Conservation (phyloP, 2,329 filamentous ascomycete genomes). For the Trichoderma aggressivum region DNA sequence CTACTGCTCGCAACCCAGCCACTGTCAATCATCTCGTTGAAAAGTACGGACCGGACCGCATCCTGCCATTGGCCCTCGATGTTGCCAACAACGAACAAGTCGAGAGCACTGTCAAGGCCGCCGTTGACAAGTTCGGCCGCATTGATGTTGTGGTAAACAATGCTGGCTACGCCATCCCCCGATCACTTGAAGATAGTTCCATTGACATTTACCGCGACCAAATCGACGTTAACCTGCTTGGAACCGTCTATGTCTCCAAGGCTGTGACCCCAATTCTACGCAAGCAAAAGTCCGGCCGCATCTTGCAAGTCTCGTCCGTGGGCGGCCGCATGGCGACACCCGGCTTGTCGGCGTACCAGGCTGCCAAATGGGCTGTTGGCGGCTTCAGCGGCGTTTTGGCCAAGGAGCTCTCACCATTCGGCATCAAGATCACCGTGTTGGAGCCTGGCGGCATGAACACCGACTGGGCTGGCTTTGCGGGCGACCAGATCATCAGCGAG, state of each 20-base stretch:
- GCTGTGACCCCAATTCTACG: constrained; percentile 37
- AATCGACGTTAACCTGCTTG: constrained; percentile 60
- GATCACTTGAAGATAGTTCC: constrained; percentile 50
- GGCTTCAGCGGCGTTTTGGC: constrained; percentile 37
- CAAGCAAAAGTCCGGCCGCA: constrained; percentile 29
- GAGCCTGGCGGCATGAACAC: constrained; percentile 42
- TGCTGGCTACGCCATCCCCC: constrained; percentile 54
- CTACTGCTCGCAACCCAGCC: constrained; percentile 41
- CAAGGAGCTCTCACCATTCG: constrained; percentile 35
- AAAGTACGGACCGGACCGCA: constrained; percentile 41
- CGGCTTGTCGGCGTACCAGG: constrained; percentile 36
- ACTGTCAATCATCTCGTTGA: constrained; percentile 34
- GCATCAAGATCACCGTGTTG: constrained; percentile 38
- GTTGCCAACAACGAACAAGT: constrained; percentile 48
- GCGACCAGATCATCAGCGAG: constrained; percentile 33
- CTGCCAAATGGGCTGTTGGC: constrained; percentile 39
- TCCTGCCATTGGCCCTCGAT: constrained; percentile 49
- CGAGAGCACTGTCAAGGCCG: constrained; percentile 34
- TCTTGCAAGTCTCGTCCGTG: constrained; percentile 41
- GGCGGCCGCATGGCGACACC: constrained; percentile 36
- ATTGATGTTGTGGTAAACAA: constrained; percentile 61
- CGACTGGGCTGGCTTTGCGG: constrained; percentile 33
- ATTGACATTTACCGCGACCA: constrained; percentile 48
- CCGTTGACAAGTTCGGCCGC: constrained; percentile 47
- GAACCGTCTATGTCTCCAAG: constrained; percentile 51